phyloP scores from a whole-genome alignment of 441 rosid genomes.

The Gossypium gossypioides region DNA sequence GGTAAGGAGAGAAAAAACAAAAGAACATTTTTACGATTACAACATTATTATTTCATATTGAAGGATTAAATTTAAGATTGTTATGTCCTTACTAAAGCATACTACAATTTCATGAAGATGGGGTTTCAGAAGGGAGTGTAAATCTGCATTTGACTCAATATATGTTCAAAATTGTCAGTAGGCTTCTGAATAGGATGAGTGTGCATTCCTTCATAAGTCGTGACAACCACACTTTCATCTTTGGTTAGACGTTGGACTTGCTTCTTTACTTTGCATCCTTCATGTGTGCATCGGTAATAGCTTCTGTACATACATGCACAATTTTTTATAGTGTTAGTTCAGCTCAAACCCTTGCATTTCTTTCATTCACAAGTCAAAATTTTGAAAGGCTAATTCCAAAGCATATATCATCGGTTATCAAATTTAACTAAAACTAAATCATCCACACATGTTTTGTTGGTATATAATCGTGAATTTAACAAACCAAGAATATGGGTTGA shows the following conservation, averaged over 20 bases:
- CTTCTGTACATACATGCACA: not conserved
- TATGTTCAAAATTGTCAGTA: constrained; percentile 9
- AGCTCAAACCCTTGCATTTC: not conserved
- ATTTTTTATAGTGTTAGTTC: not conserved
- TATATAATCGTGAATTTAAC: no score
- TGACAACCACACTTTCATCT: constrained; percentile 4
- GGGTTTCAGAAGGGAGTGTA: constrained; percentile 3
- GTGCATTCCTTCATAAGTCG: constrained; percentile 10
- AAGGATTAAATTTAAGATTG: not conserved
- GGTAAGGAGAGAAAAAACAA: not conserved
- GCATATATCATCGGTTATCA: no score
- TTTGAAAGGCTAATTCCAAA: no score
- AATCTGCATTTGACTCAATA: constrained; percentile 9
- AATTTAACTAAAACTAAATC: no score
- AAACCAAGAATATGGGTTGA: no score
- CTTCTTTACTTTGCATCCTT: constrained; percentile 13
- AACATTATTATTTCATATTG: not conserved
- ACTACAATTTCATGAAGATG: not conserved
- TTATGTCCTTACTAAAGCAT: not conserved
- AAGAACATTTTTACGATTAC: not conserved
- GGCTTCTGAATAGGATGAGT: constrained; percentile 4
- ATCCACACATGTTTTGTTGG: no score
- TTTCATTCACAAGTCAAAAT: not conserved
- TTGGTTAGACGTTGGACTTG: not conserved
- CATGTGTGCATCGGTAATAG: constrained; percentile 9